These are phyloP conservation scores for Symmetrospora coprosmae DNA, from an alignment of 768 basidiomycete genomes.

Conservation along the genomic window DNA sequence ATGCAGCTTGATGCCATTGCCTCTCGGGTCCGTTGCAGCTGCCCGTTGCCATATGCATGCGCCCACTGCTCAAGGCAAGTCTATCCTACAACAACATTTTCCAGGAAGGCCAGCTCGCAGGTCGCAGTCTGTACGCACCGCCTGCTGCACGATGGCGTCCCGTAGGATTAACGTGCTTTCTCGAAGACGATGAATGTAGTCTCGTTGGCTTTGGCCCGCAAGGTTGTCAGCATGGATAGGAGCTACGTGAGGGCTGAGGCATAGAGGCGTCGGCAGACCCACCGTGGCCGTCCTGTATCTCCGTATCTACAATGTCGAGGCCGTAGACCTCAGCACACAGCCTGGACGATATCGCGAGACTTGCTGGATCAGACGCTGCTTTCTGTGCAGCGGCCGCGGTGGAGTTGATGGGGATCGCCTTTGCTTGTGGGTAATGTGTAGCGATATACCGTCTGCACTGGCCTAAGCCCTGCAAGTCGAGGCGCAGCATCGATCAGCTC, in stretches of 20 bases:
- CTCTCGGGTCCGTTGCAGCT: too few relatives aligned
- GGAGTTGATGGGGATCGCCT: constrained; percentile 24
- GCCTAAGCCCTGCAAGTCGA: constrained; percentile 24
- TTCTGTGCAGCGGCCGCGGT: constrained; percentile 27
- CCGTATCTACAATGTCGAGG: constrained; percentile 24
- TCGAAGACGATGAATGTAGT: constrained; percentile 11
- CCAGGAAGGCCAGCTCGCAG: too few relatives aligned
- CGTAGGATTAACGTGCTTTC: not conserved
- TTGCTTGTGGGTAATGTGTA: constrained; percentile 10
- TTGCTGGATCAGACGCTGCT: constrained; percentile 12
- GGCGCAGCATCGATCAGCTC: not conserved
- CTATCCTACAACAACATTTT: too few relatives aligned
- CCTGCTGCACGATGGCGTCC: too few relatives aligned
- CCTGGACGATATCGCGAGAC: constrained; percentile 28
- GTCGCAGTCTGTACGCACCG: too few relatives aligned
- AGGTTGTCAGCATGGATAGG: not conserved
- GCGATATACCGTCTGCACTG: constrained; percentile 27
- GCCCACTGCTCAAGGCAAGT: too few relatives aligned
- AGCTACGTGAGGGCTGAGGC: too few relatives aligned
- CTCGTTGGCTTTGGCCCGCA: not conserved
- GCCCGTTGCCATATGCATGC: too few relatives aligned
- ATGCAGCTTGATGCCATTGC: too few relatives aligned
- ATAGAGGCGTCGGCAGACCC: not conserved
- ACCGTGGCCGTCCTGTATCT: constrained; percentile 29
- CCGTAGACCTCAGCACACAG: constrained; percentile 31